Percentiles rank a stretch among this genome's conserved stretches.
These are phyloP conservation scores for Aspergillus terreus DNA, from an alignment of 2,329 filamentous ascomycete genomes.

Conservation along the genomic window DNA sequence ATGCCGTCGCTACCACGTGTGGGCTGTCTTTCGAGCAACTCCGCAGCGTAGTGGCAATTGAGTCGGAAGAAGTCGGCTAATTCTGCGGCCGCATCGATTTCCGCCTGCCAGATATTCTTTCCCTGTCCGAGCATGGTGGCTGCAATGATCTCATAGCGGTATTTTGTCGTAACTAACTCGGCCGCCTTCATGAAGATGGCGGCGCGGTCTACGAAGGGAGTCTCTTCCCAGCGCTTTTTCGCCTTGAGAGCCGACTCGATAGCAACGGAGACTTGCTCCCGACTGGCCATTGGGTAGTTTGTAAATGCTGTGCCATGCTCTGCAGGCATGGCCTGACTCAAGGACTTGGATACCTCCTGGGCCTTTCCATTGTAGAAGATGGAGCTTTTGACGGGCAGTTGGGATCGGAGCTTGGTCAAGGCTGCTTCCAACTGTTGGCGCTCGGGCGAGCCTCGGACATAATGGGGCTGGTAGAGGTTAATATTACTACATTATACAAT, in stretches of 20 bases:
- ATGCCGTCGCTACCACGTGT: slow-evolving; percentile 74
- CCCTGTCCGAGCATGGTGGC: slow-evolving; percentile 93
- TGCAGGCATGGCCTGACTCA: slow-evolving; percentile 26
- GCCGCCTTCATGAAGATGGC: slow-evolving; percentile 92
- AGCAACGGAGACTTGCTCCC: slow-evolving; percentile 68
- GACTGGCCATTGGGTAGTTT: slow-evolving; percentile 74
- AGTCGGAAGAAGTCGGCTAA: slow-evolving; percentile 77
- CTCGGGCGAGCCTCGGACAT: slow-evolving; percentile 29
- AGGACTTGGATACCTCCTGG: slow-evolving; percentile 20
- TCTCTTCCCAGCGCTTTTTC: slow-evolving; percentile 75
- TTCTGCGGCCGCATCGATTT: slow-evolving; percentile 91
- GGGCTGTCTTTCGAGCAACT: slow-evolving; percentile 81
- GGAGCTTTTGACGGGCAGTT: slow-evolving; percentile 30
- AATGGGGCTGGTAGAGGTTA: slow-evolving; percentile 17
- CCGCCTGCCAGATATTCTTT: slow-evolving; percentile 95
- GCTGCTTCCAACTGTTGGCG: slow-evolving; percentile 30
- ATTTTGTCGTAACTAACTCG: slow-evolving; percentile 81
- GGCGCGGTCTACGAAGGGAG: slow-evolving; percentile 84
- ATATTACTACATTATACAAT: not conserved
- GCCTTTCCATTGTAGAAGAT: slow-evolving; percentile 27
- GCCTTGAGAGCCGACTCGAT: slow-evolving; percentile 79
- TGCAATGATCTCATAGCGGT: slow-evolving; percentile 91
- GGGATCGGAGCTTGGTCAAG: slow-evolving; percentile 27
- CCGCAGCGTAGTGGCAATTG: slow-evolving; percentile 69
- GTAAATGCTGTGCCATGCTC: slow-evolving; percentile 59